Base-by-base conservation (phyloP, 2,329 filamentous ascomycete species). In the Sporothrix luriei region DNA sequence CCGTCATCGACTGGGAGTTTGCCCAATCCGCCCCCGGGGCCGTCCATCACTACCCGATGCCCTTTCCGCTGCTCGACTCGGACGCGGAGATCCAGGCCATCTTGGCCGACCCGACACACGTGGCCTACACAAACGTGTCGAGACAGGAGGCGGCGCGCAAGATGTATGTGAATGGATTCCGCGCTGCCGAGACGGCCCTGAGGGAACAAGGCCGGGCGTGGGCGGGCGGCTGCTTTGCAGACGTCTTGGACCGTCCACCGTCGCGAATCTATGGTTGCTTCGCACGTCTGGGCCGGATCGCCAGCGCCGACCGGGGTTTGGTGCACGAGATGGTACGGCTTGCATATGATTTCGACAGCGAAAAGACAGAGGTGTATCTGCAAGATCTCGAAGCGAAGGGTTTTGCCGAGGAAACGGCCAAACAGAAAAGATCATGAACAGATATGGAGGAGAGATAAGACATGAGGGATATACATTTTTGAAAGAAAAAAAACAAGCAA, bases 1-100 rank as follows among this genome's bases (percentile, higher is more conserved):
- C 77, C 54, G 40, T 77, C 48, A 78, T 78, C 68, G 74, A 79
- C 70, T 77, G 75, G 76, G 77, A 78, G 65, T 76, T 76, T 59
- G 76, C 77, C 24, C 76, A 78, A 68, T 73, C 75, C 9, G 75
- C 75, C 1, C 75, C 75, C 1, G 77, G 74, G 76, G 71, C 75
- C 48, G 74, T 76, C 52, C 74, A 75, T 49, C 70, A 75, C 73
- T 78, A 76, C 51, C 76, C 76, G 7, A 76, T 76, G 75, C 77
- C 76, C 0, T 77, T 78, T 68, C 75, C 74, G 13, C 69, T 59
- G 14, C 11, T 26, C 2, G 13, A 51, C 7, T 33, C 62, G n/a
- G 62, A 65, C 13, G 16, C 14, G 11, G 59, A 59, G 29, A 40
- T 38, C 1, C 29, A 40, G 16, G 3, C 16, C 16, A 40, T 40